Conservation (phyloP, 495 filamentous ascomycete species). For the Neurospora sp. region DNA sequence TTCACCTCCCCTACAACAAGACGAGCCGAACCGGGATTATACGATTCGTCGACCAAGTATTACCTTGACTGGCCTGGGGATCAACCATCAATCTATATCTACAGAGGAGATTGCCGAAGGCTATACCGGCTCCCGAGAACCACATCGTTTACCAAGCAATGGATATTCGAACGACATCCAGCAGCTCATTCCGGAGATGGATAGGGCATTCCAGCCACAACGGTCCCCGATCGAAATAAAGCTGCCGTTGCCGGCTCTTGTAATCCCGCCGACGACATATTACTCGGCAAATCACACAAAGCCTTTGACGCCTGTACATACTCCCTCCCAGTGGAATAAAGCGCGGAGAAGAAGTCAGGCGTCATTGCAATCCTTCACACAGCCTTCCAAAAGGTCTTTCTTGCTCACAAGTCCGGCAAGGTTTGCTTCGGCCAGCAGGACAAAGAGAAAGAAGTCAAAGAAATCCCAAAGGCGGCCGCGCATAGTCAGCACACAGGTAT, state of each 20-base stretch:
- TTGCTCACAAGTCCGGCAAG: slow-evolving; percentile 14
- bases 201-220: slow-evolving; percentile 32
- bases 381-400: slow-evolving; percentile 10
- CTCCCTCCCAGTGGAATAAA: background rate
- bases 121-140: background rate
- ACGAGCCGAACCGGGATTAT: background rate
- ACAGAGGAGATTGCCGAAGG: background rate
- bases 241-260: slow-evolving; percentile 11
- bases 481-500: slow-evolving; percentile 19
- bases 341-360: background rate
- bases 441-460: slow-evolving; percentile 36
- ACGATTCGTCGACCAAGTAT: background rate
- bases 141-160: background rate
- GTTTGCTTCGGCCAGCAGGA: slow-evolving; percentile 13
- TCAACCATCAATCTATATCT: background rate
- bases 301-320: background rate
- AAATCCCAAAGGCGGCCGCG: slow-evolving; percentile 23
- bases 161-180: slow-evolving; percentile 24
- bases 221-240: slow-evolving; percentile 23
- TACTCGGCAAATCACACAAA: background rate
- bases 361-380: slow-evolving; percentile 17
- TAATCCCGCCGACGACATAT: background rate
- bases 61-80: background rate
- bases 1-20: slow-evolving; percentile 9
- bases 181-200: slow-evolving; percentile 36